Conservation (phyloP, 345 rosid genomes). For the Gynandropsis gynandra region DNA sequence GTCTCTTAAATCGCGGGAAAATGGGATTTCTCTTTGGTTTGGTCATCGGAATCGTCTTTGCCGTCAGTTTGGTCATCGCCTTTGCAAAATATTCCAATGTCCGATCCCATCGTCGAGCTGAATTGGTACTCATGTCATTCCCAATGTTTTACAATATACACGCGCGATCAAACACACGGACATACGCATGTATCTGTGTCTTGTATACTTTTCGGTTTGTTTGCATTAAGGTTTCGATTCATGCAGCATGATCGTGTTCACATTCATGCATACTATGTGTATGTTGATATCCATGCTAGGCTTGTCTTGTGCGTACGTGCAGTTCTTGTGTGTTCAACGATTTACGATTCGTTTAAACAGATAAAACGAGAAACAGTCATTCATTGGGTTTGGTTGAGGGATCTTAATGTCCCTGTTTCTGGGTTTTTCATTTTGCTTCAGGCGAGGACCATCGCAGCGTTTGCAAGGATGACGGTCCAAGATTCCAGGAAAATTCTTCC, state of each 20-base stretch:
- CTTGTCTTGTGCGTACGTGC: neutral
- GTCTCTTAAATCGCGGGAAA: neutral
- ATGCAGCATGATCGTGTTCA: neutral
- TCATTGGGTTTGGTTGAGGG: too few species aligned
- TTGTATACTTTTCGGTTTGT: neutral
- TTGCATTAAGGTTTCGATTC: neutral
- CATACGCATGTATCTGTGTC: neutral
- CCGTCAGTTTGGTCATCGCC: conserved; percentile 46
- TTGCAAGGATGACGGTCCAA: conserved; percentile 78
- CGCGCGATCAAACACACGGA: neutral
- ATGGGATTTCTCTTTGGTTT: conserved; percentile 48
- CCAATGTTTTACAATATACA: neutral
- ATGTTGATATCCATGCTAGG: neutral
- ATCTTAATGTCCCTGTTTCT: too few species aligned
- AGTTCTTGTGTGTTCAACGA: too few species aligned
- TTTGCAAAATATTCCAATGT: conserved; percentile 53
- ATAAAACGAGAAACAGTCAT: too few species aligned
- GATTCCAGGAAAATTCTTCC: conserved; percentile 81
- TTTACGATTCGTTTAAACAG: too few species aligned
- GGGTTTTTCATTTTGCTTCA: conserved; percentile 11
- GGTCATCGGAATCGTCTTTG: conserved; percentile 45
- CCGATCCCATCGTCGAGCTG: conserved; percentile 48
- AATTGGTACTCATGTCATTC: conserved; percentile 32
- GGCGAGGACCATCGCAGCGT: conserved; percentile 74
- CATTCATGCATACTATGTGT: neutral